phyloP scores from a whole-genome alignment of 768 basidiomycete species.

The Kwoniella dejecticola region DNA sequence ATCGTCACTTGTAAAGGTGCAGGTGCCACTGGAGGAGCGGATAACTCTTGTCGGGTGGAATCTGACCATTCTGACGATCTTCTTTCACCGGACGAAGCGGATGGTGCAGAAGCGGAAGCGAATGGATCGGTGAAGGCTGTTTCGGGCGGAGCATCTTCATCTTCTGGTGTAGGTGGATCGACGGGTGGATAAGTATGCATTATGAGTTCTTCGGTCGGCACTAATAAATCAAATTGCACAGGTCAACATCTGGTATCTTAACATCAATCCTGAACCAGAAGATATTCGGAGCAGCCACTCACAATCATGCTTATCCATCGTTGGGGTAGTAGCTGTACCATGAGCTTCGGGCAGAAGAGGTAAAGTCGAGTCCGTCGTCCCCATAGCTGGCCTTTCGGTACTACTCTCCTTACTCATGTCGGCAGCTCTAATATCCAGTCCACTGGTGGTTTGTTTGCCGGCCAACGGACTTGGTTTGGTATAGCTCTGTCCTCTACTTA shows the following conservation, averaged over 20 bases:
- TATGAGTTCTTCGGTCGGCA: constrained; percentile 22
- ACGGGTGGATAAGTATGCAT: constrained; percentile 27
- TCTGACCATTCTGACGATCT: constrained; percentile 28
- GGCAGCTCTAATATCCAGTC: constrained; percentile 3
- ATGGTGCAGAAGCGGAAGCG: constrained; percentile 8
- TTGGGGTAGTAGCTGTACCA: neutral
- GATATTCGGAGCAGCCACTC: neutral
- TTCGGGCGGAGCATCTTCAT: constrained; percentile 13
- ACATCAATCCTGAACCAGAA: too few species aligned
- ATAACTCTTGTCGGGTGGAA: neutral
- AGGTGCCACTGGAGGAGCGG: neutral
- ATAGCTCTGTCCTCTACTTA: constrained; percentile 6
- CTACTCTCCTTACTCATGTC: neutral
- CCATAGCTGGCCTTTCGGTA: constrained; percentile 27
- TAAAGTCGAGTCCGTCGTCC: constrained; percentile 27
- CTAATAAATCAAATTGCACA: neutral
- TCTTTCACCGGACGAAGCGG: constrained; percentile 13
- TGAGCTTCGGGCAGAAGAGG: constrained; percentile 35
- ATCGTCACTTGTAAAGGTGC: constrained; percentile 1
- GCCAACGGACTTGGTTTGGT: constrained; percentile 9
- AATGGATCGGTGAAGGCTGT: constrained; percentile 20
- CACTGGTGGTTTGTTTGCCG: neutral
- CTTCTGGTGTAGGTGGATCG: constrained; percentile 17
- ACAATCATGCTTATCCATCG: constrained; percentile 2
- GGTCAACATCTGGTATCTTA: too few species aligned